Base-by-base conservation (phyloP, 768 basidiomycete genomes). In the Lactarius akahatsu region DNA sequence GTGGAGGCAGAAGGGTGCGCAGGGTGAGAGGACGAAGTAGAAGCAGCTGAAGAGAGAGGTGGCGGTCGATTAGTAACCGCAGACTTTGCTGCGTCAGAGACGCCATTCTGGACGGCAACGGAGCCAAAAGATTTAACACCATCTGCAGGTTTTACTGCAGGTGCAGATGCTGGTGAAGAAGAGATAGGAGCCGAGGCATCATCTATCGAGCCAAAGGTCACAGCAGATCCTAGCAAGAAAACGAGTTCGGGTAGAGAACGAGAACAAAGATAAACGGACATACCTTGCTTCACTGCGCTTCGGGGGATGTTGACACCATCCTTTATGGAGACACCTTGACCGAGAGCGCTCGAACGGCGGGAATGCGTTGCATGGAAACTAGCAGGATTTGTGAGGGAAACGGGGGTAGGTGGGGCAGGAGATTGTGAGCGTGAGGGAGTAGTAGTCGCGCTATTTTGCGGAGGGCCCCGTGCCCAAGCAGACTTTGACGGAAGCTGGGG, bases 121-220 rank as follows among this genome's bases (percentile, higher is more conserved):
- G 89, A 82, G 73, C 93, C 92, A 78, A 95, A 95, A 54, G 90
- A 85, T 77, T 88, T 92, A 72, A 94, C 88, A 72, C 78, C 83
- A 73, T 88, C 88, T 69, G 61, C 68, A 57, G 86, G 80, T 80
- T 87, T 89, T 74, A 86, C 80, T 70, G 78, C 82, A 65, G 80
- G 85, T 70, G 80, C 79, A 50, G 87, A 82, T 62, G 91, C 90
- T 41, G 93, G 92, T 10, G 92, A 92, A 56, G 92, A 90, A 41
- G 92, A 91, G 72, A 94, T 87, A 67, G 88, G 83, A 61, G 91
- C 87, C 70, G 80, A 76, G 13, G 82, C 84, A 77, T 92, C 90
- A 78, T 93, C 89, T 82, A 95, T 91, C 57, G 93, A 93, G 72
- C 94, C 94, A 80, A 96, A 95, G 59, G 89, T 90, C 71, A 96